Evolutionary conservation across 2,329 filamentous ascomycete species (phyloP).

Genomic region (Stemphylium beticola): DNA sequence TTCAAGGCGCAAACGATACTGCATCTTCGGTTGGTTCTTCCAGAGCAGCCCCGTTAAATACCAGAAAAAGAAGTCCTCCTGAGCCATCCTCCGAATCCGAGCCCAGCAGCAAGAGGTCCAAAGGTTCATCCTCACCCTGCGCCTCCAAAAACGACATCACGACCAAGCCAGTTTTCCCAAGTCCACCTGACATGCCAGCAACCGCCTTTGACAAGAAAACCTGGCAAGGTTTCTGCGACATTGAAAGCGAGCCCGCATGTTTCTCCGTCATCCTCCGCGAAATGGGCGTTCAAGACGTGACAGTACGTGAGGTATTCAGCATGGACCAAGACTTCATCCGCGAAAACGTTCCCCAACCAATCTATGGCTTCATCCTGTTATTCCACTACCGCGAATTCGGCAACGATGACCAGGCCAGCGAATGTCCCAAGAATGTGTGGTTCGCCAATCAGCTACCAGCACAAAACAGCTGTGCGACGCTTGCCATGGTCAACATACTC

Average conservation of each 20-base stretch:
- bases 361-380: slow-evolving; percentile 88
- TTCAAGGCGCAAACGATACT: neutral
- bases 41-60: slow-evolving; percentile 6
- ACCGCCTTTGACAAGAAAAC: slow-evolving; percentile 48
- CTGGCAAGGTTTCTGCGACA: slow-evolving; percentile 79
- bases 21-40: neutral
- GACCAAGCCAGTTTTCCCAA: slow-evolving; percentile 17
- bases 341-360: slow-evolving; percentile 35
- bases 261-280: slow-evolving; percentile 86
- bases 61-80: slow-evolving; percentile 25
- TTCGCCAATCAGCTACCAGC: slow-evolving; percentile 83
- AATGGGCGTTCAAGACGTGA: slow-evolving; percentile 75
- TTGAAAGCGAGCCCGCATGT: slow-evolving; percentile 86
- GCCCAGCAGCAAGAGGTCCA: slow-evolving; percentile 26
- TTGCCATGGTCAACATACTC: slow-evolving; percentile 89
- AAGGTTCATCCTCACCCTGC: slow-evolving; percentile 8
- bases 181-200: slow-evolving; percentile 40
- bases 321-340: slow-evolving; percentile 60
- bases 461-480: slow-evolving; percentile 84
- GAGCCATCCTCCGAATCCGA: slow-evolving; percentile 11
- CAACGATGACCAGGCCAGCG: slow-evolving; percentile 56
- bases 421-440: slow-evolving; percentile 75
- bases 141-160: slow-evolving; percentile 1
- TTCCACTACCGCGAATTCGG: slow-evolving; percentile 71
- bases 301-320: slow-evolving; percentile 76